Percentiles rank a stretch among this genome's conserved stretches.
phyloP scores from a whole-genome alignment of 2,329 filamentous ascomycete species.

The Botrytis galanthina region DNA sequence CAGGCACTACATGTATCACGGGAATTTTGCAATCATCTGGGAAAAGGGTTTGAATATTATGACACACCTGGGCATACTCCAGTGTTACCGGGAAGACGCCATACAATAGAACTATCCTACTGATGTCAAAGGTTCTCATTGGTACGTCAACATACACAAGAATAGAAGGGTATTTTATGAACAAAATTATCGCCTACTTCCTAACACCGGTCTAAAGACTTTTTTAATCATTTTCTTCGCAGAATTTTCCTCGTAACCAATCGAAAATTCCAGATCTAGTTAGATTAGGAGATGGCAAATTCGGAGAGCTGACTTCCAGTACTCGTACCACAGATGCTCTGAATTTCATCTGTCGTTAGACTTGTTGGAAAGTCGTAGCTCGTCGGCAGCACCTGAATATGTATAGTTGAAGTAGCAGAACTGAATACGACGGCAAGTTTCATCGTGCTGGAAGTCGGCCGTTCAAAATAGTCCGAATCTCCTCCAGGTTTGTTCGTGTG shows the following conservation, averaged over 20 bases:
- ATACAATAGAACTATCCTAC: conserved; percentile 3
- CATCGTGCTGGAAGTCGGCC: conserved; percentile 57
- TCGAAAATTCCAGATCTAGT: neutral
- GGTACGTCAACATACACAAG: conserved; percentile 4
- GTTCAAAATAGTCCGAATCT: conserved; percentile 68
- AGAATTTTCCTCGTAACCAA: neutral
- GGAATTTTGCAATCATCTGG: neutral
- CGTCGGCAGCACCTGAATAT: conserved; percentile 47
- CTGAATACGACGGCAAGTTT: conserved; percentile 65
- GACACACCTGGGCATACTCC: neutral
- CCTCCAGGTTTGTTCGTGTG: conserved; percentile 63
- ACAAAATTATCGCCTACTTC: neutral
- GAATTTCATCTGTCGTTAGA: conserved; percentile 12
- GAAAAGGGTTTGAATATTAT: neutral
- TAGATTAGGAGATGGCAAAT: conserved; percentile 1
- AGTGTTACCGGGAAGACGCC: neutral
- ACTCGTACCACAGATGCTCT: neutral
- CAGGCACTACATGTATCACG: neutral
- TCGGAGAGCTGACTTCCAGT: neutral
- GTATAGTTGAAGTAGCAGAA: conserved; percentile 49
- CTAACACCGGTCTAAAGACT: neutral
- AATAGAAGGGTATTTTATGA: neutral
- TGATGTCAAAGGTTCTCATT: neutral
- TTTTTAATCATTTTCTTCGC: neutral
- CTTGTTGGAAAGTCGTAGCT: conserved; percentile 20